Conservation (phyloP, 1,284 basidiomycete genomes). For the Boletus mariae region DNA sequence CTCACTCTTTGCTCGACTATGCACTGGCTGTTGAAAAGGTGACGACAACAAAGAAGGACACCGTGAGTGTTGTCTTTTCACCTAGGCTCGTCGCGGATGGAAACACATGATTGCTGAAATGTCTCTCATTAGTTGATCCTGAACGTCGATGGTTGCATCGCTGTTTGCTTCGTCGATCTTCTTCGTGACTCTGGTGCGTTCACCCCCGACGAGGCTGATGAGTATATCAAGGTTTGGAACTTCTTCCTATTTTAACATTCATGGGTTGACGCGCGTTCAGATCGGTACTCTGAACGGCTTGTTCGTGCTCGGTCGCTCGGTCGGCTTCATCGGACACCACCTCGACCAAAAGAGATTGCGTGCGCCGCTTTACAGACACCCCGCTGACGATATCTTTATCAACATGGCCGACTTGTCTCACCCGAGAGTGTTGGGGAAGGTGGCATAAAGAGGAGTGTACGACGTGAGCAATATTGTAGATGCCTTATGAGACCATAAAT, state of each 20-base stretch:
- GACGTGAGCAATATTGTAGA: no score
- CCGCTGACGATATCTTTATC: conserved; percentile 83
- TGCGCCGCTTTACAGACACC: conserved; percentile 89
- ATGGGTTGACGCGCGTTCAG: conserved; percentile 28
- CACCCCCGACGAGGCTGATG: conserved; percentile 92
- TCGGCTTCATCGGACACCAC: conserved; percentile 95
- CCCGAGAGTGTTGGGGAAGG: conserved; percentile 70
- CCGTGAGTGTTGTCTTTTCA: conserved; percentile 45
- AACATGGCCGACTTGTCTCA: conserved; percentile 81
- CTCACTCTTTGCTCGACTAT: conserved; percentile 90
- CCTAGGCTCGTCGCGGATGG: not conserved
- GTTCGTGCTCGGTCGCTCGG: conserved; percentile 95
- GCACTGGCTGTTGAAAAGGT: conserved; percentile 98
- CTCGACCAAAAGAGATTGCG: conserved; percentile 94
- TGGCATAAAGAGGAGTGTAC: conserved; percentile 26
- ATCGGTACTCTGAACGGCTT: conserved; percentile 93
- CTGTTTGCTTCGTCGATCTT: conserved; percentile 96
- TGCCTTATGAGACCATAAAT: no score
- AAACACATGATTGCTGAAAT: conserved; percentile 1
- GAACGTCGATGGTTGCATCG: conserved; percentile 97
- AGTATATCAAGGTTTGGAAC: conserved; percentile 80
- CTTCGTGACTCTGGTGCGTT: conserved; percentile 93
- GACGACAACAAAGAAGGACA: conserved; percentile 97
- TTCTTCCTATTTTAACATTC: not conserved
- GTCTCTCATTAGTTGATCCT: conserved; percentile 62